Percentiles rank a stretch among this genome's conserved stretches.
These are phyloP conservation scores for Trypanosoma vivax DNA, from an alignment of 208 protist genomes.

Conservation along the genomic window DNA sequence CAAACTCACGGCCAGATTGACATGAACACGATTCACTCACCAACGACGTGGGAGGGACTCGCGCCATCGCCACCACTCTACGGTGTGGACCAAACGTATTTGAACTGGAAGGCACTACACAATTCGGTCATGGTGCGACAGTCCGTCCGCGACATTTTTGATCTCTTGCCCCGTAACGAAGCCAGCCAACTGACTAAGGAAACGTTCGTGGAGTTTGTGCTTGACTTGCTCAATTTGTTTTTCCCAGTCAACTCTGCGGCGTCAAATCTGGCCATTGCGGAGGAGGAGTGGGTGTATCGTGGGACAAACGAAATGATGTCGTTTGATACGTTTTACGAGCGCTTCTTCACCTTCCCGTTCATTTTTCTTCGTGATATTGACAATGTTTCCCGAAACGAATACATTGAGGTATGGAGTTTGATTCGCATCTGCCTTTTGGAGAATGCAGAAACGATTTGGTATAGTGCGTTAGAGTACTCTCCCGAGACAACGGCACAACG, in stretches of 20 bases:
- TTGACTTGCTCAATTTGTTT: conserved; percentile 74
- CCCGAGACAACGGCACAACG: neutral
- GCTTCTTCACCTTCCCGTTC: conserved; percentile 76
- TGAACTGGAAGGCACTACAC: conserved; percentile 50
- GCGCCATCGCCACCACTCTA: conserved; percentile 29
- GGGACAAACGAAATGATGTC: conserved; percentile 63
- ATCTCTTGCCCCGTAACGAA: conserved; percentile 44
- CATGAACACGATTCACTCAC: conserved; percentile 23
- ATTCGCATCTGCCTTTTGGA: conserved; percentile 68
- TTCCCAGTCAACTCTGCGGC: conserved; percentile 53
- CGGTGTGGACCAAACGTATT: conserved; percentile 24
- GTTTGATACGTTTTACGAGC: conserved; percentile 76
- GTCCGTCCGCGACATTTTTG: conserved; percentile 63
- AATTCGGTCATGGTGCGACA: conserved; percentile 37
- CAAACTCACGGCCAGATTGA: conserved; percentile 5
- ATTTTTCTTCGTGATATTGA: conserved; percentile 67
- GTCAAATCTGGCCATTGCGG: conserved; percentile 60
- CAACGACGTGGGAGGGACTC: conserved; percentile 61
- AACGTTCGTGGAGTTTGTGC: conserved; percentile 65
- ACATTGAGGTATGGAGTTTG: conserved; percentile 75
- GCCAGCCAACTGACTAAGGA: conserved; percentile 51
- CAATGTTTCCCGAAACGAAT: conserved; percentile 39
- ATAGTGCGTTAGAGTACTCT: neutral
- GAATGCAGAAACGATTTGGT: conserved; percentile 1
- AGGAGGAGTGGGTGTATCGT: conserved; percentile 83